A percentile compares a stretch with the other conserved stretches of the same genome.
Conservation (phyloP, 345 rosid species). For the Syzygium oleosum region DNA sequence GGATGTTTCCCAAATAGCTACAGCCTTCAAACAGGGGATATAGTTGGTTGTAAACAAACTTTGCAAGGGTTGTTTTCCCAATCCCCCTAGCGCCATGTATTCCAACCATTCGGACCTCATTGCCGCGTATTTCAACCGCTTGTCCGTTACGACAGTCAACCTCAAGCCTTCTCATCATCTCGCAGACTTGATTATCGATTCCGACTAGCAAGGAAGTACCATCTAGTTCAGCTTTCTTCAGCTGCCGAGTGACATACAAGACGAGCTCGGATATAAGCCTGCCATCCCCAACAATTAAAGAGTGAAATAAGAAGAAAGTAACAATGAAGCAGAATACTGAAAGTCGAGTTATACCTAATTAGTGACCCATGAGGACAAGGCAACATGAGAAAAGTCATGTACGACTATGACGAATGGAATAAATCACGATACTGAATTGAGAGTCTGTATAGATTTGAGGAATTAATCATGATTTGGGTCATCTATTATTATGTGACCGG, state of each 20-base stretch:
- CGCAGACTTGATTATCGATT: neutral
- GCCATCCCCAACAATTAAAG: neutral
- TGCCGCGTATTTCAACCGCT: neutral
- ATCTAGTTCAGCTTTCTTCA: neutral
- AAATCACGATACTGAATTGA: no score
- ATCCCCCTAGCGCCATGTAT: neutral
- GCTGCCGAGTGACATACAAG: neutral
- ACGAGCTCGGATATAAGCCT: neutral
- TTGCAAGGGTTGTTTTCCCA: slow-evolving; percentile 4
- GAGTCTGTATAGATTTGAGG: no score
- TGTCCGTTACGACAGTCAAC: neutral
- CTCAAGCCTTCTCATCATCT: neutral
- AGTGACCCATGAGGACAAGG: no score
- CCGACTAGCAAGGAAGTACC: neutral
- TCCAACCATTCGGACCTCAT: neutral
- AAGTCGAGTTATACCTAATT: no score
- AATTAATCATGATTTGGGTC: no score
- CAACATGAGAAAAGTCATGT: no score
- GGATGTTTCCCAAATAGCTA: neutral
- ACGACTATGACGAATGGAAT: no score
- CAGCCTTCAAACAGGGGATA: neutral
- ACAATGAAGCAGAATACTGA: no score
- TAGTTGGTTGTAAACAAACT: neutral
- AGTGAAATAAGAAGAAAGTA: no score
- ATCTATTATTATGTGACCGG: no score